Base-by-base conservation (phyloP, 163 green algal species). In the Scenedesmus sp. region DNA sequence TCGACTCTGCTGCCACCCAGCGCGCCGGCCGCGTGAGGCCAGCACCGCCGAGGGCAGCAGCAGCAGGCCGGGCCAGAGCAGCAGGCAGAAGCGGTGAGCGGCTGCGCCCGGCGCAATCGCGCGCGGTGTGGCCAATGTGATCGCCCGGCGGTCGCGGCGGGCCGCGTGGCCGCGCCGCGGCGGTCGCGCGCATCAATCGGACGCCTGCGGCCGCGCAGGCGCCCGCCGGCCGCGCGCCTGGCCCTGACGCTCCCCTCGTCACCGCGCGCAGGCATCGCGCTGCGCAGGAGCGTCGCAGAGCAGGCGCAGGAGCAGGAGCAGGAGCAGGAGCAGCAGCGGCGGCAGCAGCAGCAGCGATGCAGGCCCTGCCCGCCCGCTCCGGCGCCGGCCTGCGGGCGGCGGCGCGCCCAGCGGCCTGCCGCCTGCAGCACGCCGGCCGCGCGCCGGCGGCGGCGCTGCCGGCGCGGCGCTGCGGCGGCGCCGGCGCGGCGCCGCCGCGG, bases 321-420 rank as follows among this genome's bases (percentile, higher is more conserved):
- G 11, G 2, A 22, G 28, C 28, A 22, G 11, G 15, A 39, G 0
- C 24, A 17, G 10, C 56, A 42, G 11, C 56, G 28, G 10, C 29
- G n/a, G 64, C 45, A 74, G 64, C 45, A 58, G 63, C 42, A 36
- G 11, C 39, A 56, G 64, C 34, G n/a, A n/a, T n/a, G 39, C 10
- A 51, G n/a, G n/a, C 36, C 39, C n/a, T 54, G 11, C 26, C 13
- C 4, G 26, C 63, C 26, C 1, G 20, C 22, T 33, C 39, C 31
- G 42, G 33, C 42, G 39, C n/a, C 20, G 47, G 34, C 17, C 9
- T 29, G 45, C 28, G 14, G 29, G 18, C 18, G 56, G 63, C 11
- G 22, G 10, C 28, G 14, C 15, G 9, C 54, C 6, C 63, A 33
- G n/a, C 45, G 34, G 54, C 17, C 9, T 28, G 54, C 54, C 18